These are phyloP conservation scores for Podaxis sp. DNA, from an alignment of 768 basidiomycete species.

Conservation along the genomic window DNA sequence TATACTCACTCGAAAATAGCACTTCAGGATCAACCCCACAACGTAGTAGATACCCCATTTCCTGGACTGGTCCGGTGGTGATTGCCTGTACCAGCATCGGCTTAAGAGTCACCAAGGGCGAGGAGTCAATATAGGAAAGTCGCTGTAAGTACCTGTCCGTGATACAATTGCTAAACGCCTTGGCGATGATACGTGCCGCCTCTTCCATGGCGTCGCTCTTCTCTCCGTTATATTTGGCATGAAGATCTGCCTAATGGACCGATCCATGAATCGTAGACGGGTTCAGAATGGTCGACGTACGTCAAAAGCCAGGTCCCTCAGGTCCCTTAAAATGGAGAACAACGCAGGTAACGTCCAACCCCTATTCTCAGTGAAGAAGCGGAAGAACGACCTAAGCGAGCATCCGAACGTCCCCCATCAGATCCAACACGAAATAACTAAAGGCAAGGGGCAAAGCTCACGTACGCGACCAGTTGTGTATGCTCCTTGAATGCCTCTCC, in stretches of 20 bases:
- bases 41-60: conserved; percentile 95
- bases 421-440: no score
- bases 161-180: conserved; percentile 87
- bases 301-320: conserved; percentile 84
- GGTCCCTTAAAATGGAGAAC: conserved; percentile 77
- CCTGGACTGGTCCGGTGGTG: conserved; percentile 69
- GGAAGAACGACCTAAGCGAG: conserved; percentile 59
- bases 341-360: conserved; percentile 87
- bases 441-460: conserved; percentile 17
- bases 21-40: conserved; percentile 87
- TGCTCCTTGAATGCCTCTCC: conserved; percentile 82
- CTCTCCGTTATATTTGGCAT: conserved; percentile 54
- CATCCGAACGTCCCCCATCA: neutral
- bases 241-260: conserved; percentile 52
- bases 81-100: conserved; percentile 40
- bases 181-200: conserved; percentile 81
- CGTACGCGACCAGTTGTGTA: conserved; percentile 72
- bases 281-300: conserved; percentile 36
- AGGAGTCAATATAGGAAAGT: no score
- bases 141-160: conserved; percentile 52
- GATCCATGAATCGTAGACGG: neutral
- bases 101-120: no score
- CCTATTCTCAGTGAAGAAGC: conserved; percentile 76
- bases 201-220: conserved; percentile 78
- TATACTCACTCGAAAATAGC: conserved; percentile 82